Evolutionary conservation across 345 rosid genomes (phyloP).

Genomic region (Hibiscus mutabilis): DNA sequence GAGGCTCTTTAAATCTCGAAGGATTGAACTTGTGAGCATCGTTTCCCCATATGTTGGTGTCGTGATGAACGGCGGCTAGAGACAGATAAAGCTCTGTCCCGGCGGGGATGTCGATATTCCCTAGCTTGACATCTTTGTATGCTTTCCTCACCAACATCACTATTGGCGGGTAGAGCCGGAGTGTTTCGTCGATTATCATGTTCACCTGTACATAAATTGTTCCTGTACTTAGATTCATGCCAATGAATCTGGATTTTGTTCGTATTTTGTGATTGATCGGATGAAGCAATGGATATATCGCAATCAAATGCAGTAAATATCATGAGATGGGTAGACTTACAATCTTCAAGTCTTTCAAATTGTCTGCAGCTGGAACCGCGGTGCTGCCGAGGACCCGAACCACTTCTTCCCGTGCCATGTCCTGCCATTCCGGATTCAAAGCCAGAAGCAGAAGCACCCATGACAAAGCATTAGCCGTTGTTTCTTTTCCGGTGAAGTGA

Average conservation of each 20-base stretch:
- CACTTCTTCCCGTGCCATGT: slow-evolving; percentile 68
- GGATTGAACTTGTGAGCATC: slow-evolving; percentile 67
- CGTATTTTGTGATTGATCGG: too few relatives aligned
- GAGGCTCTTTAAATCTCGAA: slow-evolving; percentile 38
- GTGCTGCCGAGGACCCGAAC: slow-evolving; percentile 27
- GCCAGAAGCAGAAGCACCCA: slow-evolving; percentile 65
- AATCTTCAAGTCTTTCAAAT: slow-evolving; percentile 48
- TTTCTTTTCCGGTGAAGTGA: slow-evolving; percentile 85
- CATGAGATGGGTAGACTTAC: slow-evolving; percentile 32
- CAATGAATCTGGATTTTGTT: too few relatives aligned
- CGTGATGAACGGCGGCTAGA: slow-evolving; percentile 46
- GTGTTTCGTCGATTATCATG: slow-evolving; percentile 63
- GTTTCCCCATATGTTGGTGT: slow-evolving; percentile 59
- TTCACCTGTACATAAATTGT: slow-evolving; percentile 34
- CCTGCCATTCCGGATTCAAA: slow-evolving; percentile 74
- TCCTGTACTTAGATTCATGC: background rate
- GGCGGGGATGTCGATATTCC: slow-evolving; percentile 50
- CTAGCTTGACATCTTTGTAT: slow-evolving; percentile 36
- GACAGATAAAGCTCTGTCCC: slow-evolving; percentile 53
- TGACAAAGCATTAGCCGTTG: slow-evolving; percentile 57
- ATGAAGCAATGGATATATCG: too few relatives aligned
- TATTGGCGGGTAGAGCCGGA: slow-evolving; percentile 71
- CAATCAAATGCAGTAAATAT: background rate
- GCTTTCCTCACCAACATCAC: slow-evolving; percentile 48
- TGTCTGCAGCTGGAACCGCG: slow-evolving; percentile 30